Evolutionary conservation across 208 protist species (phyloP), one percentile per base, ranked within the genome.

Genomic region (Crithidia acanthocephali): DNA sequence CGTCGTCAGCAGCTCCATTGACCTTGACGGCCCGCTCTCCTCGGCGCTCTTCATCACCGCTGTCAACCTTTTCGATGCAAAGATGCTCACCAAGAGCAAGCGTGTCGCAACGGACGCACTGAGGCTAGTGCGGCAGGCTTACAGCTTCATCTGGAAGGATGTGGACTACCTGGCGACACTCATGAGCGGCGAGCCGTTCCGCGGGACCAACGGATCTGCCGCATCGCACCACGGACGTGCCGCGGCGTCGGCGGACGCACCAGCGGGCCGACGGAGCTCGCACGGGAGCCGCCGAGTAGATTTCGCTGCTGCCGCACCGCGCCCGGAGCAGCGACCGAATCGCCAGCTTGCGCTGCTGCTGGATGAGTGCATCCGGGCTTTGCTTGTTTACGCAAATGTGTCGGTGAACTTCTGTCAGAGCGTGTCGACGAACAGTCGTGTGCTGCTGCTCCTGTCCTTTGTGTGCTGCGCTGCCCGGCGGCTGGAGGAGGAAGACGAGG

Each of bases 341-440:
- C 57, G 76, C 23, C 47, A 50, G 10, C 80, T 88, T 6, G 68
- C 88, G 22, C 42, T 55, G 28, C 73, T 82, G 65, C 76, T 97
- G 30, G 85, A 93, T 59, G 81, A 86, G 44, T 90, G 81, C 60
- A 68, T 93, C 48, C 85, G 91, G 53, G 64, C 74, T 13, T 69
- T 97, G 55, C 84, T 97, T 16, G 87, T 97, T 30, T 94, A 95
- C 70, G 84, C 83, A 23, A 97, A 95, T 67, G 79, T 86, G 28
- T 95, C 90, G 10, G 51, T 70, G 6, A 71, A 79, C 18, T 76
- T 97, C 22, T 78, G 86, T 30, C 85, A 74, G 30, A 72, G 83
- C 56, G 71, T 95, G 23, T 76, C 81, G 0, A 77, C 77, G 20
- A 79, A 94, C 56, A 48, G 65, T 44, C 65, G 69, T 2, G 73